Base-by-base conservation (phyloP, 2,329 filamentous ascomycete species). In the Trichoderma koningiopsis region DNA sequence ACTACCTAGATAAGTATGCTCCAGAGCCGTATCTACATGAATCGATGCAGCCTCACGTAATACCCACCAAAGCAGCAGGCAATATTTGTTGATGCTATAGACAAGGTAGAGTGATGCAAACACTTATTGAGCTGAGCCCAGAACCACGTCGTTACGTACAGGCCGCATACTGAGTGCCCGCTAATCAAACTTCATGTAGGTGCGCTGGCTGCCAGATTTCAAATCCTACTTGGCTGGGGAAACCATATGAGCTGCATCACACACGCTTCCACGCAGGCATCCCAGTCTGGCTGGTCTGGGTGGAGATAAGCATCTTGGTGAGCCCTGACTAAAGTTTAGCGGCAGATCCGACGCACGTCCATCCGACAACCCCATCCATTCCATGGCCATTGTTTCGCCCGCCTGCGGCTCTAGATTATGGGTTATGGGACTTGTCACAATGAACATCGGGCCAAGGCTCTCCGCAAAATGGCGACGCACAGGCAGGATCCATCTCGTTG, bases 311-410 rank as follows among this genome's bases (percentile, higher is more conserved):
- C 61, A 53, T 33, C 52, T 43, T 43, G 52, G 62, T 35, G 19
- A 56, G 53, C 55, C 40, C 64, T 58, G 64, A 43, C 64, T 67
- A 67, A 52, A 59, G 6, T 22, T 59, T 67, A 67, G 64, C 55
- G 64, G 64, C 64, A 67, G 64, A 67, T 67, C 64, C 57, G 33
- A 40, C 53, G 63, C 22, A 43, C 22, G 19, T 58, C 29, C 40
- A 16, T n/a, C 40, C 40, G 40, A n/a, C 40, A 43, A 43, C 40
- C 40, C 37, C 40, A 35, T 35, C 33, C 33, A 14, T 35, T 5
- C 4, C 55, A 57, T 55, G 52, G 22, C 27, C 14, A 3, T 55
- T 58, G 56, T 56, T n/a, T 56, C 29, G 33, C 53, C 53, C 53
- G 40, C 19, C 40, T 43, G 19, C 16, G 40, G 16, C 19, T n/a